Percentiles rank a stretch among this genome's conserved stretches.
phyloP scores from a whole-genome alignment of 2,329 filamentous ascomycete species.

The Taxawa tesnikishii region DNA sequence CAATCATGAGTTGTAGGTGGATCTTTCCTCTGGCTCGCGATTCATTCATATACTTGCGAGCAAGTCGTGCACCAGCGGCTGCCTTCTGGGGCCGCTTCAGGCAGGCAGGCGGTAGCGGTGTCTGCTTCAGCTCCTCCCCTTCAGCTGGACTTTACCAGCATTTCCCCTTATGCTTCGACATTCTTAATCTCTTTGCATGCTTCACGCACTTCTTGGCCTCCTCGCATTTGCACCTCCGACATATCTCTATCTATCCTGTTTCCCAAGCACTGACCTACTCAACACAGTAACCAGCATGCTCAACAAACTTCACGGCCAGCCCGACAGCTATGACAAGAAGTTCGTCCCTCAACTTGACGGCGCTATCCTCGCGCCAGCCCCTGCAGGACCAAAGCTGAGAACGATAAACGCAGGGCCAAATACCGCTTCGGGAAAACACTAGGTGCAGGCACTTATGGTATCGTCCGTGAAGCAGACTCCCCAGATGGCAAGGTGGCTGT shows the following conservation, averaged over 20 bases:
- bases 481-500: slow-evolving; percentile 79
- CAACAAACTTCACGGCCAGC: slow-evolving; percentile 91
- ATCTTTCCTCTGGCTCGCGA: neutral
- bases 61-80: too few species aligned
- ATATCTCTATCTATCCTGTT: neutral
- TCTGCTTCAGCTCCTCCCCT: too few species aligned
- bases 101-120: too few species aligned
- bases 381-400: slow-evolving; percentile 16
- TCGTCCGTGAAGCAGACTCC: slow-evolving; percentile 88
- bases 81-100: too few species aligned
- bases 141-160: too few species aligned
- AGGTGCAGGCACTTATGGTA: slow-evolving; percentile 94
- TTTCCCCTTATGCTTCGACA: too few species aligned
- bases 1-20: slow-evolving; percentile 6
- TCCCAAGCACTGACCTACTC: neutral
- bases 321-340: slow-evolving; percentile 98
- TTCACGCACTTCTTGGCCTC: slow-evolving; percentile 4
- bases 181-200: too few species aligned
- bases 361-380: slow-evolving; percentile 1
- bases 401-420: slow-evolving; percentile 47
- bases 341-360: slow-evolving; percentile 28
- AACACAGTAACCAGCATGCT: slow-evolving; percentile 74
- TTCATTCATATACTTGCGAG: neutral
- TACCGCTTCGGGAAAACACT: slow-evolving; percentile 90
- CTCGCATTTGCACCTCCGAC: too few species aligned